phyloP scores from a whole-genome alignment of 805 yeast genomes.

The Candida verbasci region DNA sequence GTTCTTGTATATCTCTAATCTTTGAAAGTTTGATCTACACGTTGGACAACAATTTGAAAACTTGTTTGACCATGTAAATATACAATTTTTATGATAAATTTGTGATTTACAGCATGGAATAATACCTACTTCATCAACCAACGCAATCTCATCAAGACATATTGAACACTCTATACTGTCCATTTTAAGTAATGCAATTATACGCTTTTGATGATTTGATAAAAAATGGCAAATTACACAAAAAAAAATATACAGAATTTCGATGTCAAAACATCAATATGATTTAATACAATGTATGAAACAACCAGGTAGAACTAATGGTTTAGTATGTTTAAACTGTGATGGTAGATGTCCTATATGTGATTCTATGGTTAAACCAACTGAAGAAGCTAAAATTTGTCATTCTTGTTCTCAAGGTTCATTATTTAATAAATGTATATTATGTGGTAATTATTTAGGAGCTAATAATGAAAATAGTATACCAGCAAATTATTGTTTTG shows the following conservation, averaged over 20 bases:
- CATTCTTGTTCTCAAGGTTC: constrained; percentile 82
- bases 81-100: constrained; percentile 53
- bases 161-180: constrained; percentile 52
- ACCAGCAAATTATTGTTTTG: constrained; percentile 75
- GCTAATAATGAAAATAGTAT: constrained; percentile 39
- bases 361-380: constrained; percentile 77
- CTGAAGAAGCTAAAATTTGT: constrained; percentile 65
- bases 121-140: constrained; percentile 17
- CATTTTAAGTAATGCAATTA: background rate
- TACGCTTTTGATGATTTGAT: background rate
- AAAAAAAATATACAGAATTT: background rate
- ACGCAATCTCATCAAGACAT: constrained; percentile 41
- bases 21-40: constrained; percentile 46
- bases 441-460: constrained; percentile 66
- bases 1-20: constrained; percentile 23
- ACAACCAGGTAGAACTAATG: constrained; percentile 73
- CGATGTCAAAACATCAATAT: constrained; percentile 85
- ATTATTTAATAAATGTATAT: constrained; percentile 60
- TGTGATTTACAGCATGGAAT: constrained; percentile 45
- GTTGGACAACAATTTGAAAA: constrained; percentile 63
- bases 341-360: constrained; percentile 92
- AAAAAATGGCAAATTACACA: background rate
- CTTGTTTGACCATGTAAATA: constrained; percentile 51
- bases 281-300: constrained; percentile 81
- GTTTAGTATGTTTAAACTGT: constrained; percentile 75